A percentile compares a stretch with the other conserved stretches of the same genome.
Evolutionary conservation across 2,329 filamentous ascomycete species (phyloP).

Genomic region (Trichoderma aggressivum): DNA sequence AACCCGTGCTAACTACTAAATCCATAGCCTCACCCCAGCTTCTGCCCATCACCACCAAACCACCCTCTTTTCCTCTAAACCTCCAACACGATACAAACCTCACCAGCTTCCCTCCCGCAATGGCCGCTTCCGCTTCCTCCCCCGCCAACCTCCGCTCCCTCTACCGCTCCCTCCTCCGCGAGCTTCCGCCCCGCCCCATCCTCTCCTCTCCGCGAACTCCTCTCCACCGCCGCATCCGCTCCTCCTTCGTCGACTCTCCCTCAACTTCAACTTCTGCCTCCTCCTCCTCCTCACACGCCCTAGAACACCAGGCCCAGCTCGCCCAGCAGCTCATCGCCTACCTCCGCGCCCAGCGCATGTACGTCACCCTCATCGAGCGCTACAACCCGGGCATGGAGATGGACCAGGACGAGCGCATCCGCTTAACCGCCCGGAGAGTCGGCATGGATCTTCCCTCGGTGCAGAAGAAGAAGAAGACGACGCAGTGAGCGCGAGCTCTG

Average conservation of each 20-base stretch:
- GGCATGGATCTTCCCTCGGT: constrained; percentile 76
- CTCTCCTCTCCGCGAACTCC: constrained; percentile 57
- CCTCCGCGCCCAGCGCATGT: constrained; percentile 78
- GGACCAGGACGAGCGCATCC: constrained; percentile 78
- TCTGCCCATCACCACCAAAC: neutral
- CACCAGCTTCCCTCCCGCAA: constrained; percentile 13
- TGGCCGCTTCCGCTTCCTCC: constrained; percentile 38
- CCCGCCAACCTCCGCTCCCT: constrained; percentile 64
- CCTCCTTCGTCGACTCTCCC: constrained; percentile 29
- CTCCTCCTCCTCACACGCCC: constrained; percentile 30
- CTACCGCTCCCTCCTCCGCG: constrained; percentile 85
- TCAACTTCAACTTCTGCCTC: constrained; percentile 31
- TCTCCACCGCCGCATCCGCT: constrained; percentile 32
- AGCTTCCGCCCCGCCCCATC: constrained; percentile 71
- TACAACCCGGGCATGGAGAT: constrained; percentile 93
- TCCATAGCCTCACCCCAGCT: neutral
- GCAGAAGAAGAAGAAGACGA: neutral
- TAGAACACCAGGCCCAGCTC: constrained; percentile 29
- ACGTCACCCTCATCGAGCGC: constrained; percentile 76
- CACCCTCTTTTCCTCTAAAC: neutral
- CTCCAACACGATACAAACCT: no score
- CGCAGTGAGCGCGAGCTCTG: neutral
- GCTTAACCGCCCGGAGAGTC: constrained; percentile 79
- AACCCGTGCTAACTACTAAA: neutral
- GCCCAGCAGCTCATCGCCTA: constrained; percentile 80